A percentile compares a stretch with the other conserved stretches of the same genome.
Conservation (phyloP, 2,329 filamentous ascomycete species). For the Paraphoma sp. region DNA sequence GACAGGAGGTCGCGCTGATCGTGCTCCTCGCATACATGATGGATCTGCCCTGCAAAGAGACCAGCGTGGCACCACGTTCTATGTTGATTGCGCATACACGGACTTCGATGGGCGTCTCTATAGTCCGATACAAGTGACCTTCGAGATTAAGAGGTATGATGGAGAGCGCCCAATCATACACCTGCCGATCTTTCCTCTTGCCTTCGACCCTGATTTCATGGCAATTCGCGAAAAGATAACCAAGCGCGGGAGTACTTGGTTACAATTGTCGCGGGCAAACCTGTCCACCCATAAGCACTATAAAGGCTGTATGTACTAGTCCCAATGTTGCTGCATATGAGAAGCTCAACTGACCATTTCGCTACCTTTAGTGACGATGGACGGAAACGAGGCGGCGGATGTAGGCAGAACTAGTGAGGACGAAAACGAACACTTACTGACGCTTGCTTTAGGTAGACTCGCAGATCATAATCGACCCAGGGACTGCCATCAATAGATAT, state of each 20-base stretch:
- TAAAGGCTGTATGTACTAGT: not conserved
- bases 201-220: not conserved
- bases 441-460: not conserved
- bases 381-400: not conserved
- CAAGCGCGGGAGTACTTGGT: not conserved
- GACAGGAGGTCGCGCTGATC: not conserved
- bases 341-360: not conserved
- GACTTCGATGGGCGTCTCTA: not conserved
- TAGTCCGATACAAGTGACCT: not conserved
- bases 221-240: not conserved
- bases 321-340: not conserved
- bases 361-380: no score
- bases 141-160: not conserved
- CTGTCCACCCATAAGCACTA: not conserved
- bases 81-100: not conserved
- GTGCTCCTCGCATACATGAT: not conserved
- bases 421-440: not conserved
- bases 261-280: not conserved
- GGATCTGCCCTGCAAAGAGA: not conserved
- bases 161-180: not conserved
- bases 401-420: not conserved
- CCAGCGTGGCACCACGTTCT: not conserved
- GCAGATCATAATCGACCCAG: not conserved
- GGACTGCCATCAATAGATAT: not conserved
- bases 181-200: not conserved